Evolutionary conservation across 306 rosid genomes (phyloP), one percentile per base, ranked within the genome.

Genomic region (Parietaria judaica): DNA sequence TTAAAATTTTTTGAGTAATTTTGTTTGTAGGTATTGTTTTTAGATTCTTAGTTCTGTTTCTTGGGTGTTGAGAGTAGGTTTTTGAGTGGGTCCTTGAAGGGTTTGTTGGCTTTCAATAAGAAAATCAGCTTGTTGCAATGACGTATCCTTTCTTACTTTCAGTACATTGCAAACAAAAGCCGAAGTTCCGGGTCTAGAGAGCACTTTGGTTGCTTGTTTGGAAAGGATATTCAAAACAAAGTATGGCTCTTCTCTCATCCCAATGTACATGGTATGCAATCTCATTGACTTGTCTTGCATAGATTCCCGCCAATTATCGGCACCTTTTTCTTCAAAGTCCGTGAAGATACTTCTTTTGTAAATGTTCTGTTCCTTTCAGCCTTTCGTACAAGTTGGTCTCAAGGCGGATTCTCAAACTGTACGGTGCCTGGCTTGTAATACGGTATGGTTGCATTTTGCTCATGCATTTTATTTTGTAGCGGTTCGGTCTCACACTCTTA

Each of bases 311-410:
- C n/a, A n/a, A n/a, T 39, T 3, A 7, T 39, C 7, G 44, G 7
- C 7, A 39, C 31, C 38, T 14, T 9, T 54, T 54, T 54, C n/a
- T 54, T 23, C 4, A 14, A 7, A 38, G 48, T 58, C 15, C 14
- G 3, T 31, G 36, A 78, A 50, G 46, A 56, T 53, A 11, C 17
- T 7, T 55, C 63, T 73, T 51, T 58, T 37, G n/a, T n/a, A n/a
- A n/a, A n/a, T n/a, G n/a, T 60, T 63, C 43, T 64, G n/a, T n/a
- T n/a, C n/a, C 31, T 52, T 77, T 66, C 92, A 92, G 98, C 60
- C 78, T 60, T 92, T 92, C 75, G 75, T 92, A 66, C 94, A 76
- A 76, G 86, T 86, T 70, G 98, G 96, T 60, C 84, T 92, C 73
- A 80, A 56, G 64, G 88, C 96, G 69, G 86, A 88, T 69, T 86